These are phyloP conservation scores for Myxozyma lipomycoides DNA, from an alignment of 805 yeast species.

Conservation along the genomic window DNA sequence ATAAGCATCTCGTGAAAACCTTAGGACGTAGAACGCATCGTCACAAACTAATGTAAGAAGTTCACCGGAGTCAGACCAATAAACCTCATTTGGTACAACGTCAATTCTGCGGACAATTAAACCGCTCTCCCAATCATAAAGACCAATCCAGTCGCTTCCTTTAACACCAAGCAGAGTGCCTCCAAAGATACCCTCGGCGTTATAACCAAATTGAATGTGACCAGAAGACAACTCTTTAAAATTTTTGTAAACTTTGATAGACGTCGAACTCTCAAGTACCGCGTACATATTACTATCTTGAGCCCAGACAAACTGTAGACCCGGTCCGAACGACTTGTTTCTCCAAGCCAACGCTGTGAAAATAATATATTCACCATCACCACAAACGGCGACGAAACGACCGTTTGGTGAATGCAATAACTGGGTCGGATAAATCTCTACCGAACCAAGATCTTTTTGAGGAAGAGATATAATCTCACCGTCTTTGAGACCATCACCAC, in stretches of 20 bases:
- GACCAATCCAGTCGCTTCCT: slow-evolving; percentile 68
- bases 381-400: slow-evolving; percentile 91
- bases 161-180: slow-evolving; percentile 86
- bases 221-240: slow-evolving; percentile 72
- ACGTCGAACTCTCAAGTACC: slow-evolving; percentile 61
- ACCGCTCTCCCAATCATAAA: slow-evolving; percentile 93
- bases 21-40: slow-evolving; percentile 73
- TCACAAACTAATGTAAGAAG: slow-evolving; percentile 68
- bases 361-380: slow-evolving; percentile 95
- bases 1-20: slow-evolving; percentile 65
- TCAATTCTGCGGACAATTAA: slow-evolving; percentile 81
- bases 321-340: slow-evolving; percentile 86
- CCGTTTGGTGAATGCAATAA: slow-evolving; percentile 95
- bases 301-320: slow-evolving; percentile 92
- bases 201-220: slow-evolving; percentile 60
- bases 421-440: slow-evolving; percentile 86
- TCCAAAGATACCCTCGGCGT: slow-evolving; percentile 76
- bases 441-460: slow-evolving; percentile 88
- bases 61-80: slow-evolving; percentile 94
- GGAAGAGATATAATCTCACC: slow-evolving; percentile 75
- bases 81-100: slow-evolving; percentile 70
- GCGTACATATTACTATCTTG: slow-evolving; percentile 86
- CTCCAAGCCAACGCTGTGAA: slow-evolving; percentile 98
- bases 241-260: slow-evolving; percentile 71
- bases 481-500: slow-evolving; percentile 59